Evolutionary conservation across 2,329 filamentous ascomycete genomes (phyloP).

Genomic region (Phialophora expanda): DNA sequence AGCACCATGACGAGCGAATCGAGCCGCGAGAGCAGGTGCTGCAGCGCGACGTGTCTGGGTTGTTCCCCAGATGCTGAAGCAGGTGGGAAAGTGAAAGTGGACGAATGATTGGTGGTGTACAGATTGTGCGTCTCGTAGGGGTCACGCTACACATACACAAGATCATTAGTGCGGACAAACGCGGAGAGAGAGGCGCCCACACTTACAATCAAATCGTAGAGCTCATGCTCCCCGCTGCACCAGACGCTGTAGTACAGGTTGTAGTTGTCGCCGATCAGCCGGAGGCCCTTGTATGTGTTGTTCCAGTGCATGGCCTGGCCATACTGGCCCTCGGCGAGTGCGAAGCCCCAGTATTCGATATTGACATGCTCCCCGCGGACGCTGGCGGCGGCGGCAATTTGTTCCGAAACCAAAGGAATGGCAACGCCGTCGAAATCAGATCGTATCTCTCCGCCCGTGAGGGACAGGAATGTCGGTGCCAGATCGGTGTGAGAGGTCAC

Average conservation of each 20-base stretch:
- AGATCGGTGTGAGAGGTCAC: slow-evolving; percentile 69
- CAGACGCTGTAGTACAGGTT: slow-evolving; percentile 51
- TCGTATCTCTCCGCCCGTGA: slow-evolving; percentile 41
- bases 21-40: slow-evolving; percentile 40
- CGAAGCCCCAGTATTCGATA: slow-evolving; percentile 62
- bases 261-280: slow-evolving; percentile 46
- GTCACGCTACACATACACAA: slow-evolving; percentile 41
- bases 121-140: slow-evolving; percentile 47
- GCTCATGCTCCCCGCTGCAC: slow-evolving; percentile 50
- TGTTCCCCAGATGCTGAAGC: background rate
- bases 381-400: slow-evolving; percentile 38
- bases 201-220: slow-evolving; percentile 45
- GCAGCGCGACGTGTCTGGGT: slow-evolving; percentile 32
- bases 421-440: slow-evolving; percentile 63
- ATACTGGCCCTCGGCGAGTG: slow-evolving; percentile 43
- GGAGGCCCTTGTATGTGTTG: slow-evolving; percentile 49
- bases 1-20: slow-evolving; percentile 48
- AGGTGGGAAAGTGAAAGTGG: slow-evolving; percentile 4
- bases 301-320: slow-evolving; percentile 32
- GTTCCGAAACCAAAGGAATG: slow-evolving; percentile 48
- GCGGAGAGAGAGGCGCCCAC: slow-evolving; percentile 34
- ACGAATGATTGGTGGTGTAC: slow-evolving; percentile 22
- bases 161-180: background rate
- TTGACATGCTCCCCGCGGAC: slow-evolving; percentile 60
- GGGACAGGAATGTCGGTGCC: slow-evolving; percentile 63